A percentile compares a stretch with the other conserved stretches of the same genome.
Evolutionary conservation across 2,329 filamentous ascomycete genomes (phyloP).

Genomic region (Triangularia setosa): DNA sequence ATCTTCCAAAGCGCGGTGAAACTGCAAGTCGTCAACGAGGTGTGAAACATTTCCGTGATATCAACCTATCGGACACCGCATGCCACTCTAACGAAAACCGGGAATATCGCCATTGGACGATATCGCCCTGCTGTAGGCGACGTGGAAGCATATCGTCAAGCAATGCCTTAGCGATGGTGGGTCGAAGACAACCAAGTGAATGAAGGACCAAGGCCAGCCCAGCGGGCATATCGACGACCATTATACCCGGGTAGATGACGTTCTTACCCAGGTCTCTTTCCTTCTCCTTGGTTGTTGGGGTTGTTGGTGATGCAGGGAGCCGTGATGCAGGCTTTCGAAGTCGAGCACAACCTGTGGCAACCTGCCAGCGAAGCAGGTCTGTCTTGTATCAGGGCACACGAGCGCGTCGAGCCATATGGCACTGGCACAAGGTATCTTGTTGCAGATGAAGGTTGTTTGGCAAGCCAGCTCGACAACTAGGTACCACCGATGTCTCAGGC

Average conservation of each 20-base stretch:
- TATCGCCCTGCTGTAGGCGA: not conserved
- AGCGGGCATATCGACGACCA: not conserved
- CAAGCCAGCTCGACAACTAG: slow-evolving; percentile 1
- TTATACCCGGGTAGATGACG: not conserved
- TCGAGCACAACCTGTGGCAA: not conserved
- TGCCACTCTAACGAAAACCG: not conserved
- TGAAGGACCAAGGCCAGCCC: not conserved
- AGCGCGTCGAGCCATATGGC: not conserved
- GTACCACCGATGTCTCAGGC: slow-evolving; percentile 9
- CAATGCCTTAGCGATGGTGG: not conserved
- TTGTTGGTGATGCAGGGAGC: not conserved
- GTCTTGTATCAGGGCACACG: slow-evolving; percentile 6
- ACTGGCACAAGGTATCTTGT: not conserved
- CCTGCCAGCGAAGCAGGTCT: not conserved
- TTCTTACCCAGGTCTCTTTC: not conserved
- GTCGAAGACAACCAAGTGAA: not conserved
- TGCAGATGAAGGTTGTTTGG: slow-evolving; percentile 8
- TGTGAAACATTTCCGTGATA: not conserved
- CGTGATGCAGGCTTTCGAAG: not conserved
- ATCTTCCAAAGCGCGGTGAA: not conserved
- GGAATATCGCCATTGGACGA: not conserved
- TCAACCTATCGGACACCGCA: not conserved
- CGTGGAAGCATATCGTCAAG: not conserved
- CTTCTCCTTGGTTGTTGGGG: not conserved
- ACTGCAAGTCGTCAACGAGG: not conserved